Base-by-base conservation (phyloP, 1,284 basidiomycete genomes). In the Entoloma clypeatum region DNA sequence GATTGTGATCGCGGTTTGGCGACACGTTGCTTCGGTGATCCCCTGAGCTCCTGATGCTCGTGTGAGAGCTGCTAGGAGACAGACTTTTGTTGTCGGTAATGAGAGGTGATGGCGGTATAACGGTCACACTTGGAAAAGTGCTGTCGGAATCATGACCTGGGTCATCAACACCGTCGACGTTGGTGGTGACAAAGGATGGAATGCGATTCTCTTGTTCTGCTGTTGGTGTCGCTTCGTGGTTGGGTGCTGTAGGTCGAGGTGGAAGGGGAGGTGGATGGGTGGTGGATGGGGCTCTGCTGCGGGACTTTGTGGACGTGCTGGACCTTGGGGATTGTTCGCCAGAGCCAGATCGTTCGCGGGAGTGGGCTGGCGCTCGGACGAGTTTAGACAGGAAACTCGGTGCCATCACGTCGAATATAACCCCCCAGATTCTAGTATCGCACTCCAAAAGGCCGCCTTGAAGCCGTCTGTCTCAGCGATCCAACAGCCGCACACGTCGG, bases 71-170 rank as follows among this genome's bases (percentile, higher is more conserved):
- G 21, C 55, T 61, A 43, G 48, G 51, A 19, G 52, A 51, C 38
- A 61, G 48, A n/a, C n/a, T n/a, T n/a, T 59, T 56, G 44, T 56
- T 60, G 36, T 54, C 51, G 9, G 41, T 48, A 3, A 58, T 40
- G 22, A 64, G 60, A 3, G 77, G 77, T 1, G 75, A 76, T 0
- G 77, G 77, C 5, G 77, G 77, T n/a, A 79, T 63, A 22, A 80
- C 62, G 0, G 71, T 77, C 10, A 80, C 74, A 48, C 71, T 74
- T 5, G 69, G 74, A 38, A 67, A 65, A 2, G 64, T 56, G 48
- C 61, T 64, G 23, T 60, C 58, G 2, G 58, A 55, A 35, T 61
- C 60, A 16, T 33, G 23, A 26, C 44, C 41, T 17, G 43, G 22
- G 10, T 53, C 46, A 10, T 43, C 41, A 23, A 52, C 53, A 24